These are phyloP conservation scores for Colletotrichum cordylinicola DNA, from an alignment of 2,329 filamentous ascomycete species.

Conservation along the genomic window DNA sequence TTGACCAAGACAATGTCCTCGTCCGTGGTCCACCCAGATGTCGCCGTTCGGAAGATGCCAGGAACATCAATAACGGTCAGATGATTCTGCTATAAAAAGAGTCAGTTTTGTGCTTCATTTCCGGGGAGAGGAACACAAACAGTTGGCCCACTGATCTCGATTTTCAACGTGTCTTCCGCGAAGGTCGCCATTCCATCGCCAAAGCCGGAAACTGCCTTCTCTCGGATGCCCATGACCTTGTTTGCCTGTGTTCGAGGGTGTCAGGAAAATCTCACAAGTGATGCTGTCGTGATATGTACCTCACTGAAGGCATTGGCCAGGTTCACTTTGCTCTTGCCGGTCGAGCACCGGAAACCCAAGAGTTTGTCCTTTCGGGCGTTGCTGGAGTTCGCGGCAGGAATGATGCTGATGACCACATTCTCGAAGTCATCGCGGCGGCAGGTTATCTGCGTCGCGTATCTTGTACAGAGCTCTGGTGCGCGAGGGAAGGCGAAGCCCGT, in stretches of 20 bases:
- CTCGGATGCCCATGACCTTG: slow-evolving; percentile 48
- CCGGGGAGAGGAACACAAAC: slow-evolving; percentile 26
- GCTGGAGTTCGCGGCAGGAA: slow-evolving; percentile 27
- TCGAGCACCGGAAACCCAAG: background rate
- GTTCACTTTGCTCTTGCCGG: background rate
- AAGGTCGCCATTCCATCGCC: slow-evolving; percentile 36
- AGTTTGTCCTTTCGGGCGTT: background rate
- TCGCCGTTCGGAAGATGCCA: slow-evolving; percentile 50
- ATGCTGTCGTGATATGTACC: background rate
- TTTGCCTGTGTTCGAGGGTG: background rate
- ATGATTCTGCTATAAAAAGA: slow-evolving; percentile 40
- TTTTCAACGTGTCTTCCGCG: slow-evolving; percentile 50
- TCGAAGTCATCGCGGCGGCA: slow-evolving; percentile 39
- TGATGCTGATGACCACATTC: slow-evolving; percentile 45
- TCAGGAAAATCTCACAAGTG: background rate
- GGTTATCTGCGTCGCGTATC: slow-evolving; percentile 54
- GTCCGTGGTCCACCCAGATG: slow-evolving; percentile 46
- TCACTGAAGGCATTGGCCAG: background rate
- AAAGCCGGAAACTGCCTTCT: background rate
- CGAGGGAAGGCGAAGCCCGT: slow-evolving; percentile 55
- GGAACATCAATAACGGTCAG: slow-evolving; percentile 61
- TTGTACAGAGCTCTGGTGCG: slow-evolving; percentile 49
- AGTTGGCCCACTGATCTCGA: slow-evolving; percentile 50
- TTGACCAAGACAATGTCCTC: slow-evolving; percentile 49
- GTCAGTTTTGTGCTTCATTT: background rate